Base-by-base conservation (phyloP, 177 flowering plant genomes). In the Vitis hybrid region DNA sequence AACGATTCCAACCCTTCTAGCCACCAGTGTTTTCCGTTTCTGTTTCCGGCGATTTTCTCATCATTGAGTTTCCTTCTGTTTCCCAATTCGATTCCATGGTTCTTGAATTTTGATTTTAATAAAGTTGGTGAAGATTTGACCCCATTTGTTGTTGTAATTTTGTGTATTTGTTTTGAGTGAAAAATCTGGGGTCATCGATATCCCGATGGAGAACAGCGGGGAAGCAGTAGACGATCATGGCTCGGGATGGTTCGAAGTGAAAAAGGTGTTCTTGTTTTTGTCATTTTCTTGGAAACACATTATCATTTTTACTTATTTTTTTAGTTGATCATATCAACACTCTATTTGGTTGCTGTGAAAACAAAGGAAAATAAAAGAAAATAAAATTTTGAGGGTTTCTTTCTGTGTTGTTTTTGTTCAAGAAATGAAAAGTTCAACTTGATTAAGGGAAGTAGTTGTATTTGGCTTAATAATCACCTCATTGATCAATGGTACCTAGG, bases 231-330 rank as follows among this genome's bases (percentile, higher is more conserved):
- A 89, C 84, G 95, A 92, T 87, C 90, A 84, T 55, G 84, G 88
- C 66, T 82, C 91, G 11, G 94, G 94, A 72, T 90, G 97, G 95
- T 72, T 84, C 55, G 80, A 87, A 89, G 97, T 90, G 69, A 92
- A 87, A 80, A 92, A 90, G 95, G 97, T 92, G 59, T 59, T 8
- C 2, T 65, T 59, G 59, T 69, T 59, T 59, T 66, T 24, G 11
- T 52, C 28, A 15, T 49, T 62, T 68, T 60, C 54, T 33, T 69
- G 5, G 13, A 11, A 17, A 17, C 38, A 14, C 56, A 22, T 64
- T 53, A 12, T 11, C 71, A 4, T 49, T 65, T 20, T 65, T 20
- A n/a, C 1, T 50, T 59, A 59, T 19, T 14, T 57, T 55, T 56
- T 60, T n/a, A 9, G 6, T 54, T 62, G 3, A 44, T 53, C 63